Conservation (phyloP, 2,329 filamentous ascomycete genomes). For the Aspergillus awamori region DNA sequence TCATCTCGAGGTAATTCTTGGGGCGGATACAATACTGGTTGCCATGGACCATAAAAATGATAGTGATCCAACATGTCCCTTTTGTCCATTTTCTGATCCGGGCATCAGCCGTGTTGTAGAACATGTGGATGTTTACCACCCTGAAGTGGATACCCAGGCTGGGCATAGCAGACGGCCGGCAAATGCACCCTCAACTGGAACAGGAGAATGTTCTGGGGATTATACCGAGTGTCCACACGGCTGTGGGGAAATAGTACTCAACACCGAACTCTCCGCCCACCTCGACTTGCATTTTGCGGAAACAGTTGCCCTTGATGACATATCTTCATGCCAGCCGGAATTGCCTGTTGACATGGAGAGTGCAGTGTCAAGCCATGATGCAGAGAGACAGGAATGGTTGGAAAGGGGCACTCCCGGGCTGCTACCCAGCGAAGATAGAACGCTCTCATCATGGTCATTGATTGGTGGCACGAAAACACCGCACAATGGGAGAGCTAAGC, state of each 20-base stretch:
- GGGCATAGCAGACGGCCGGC: constrained; percentile 21
- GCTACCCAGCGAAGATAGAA: background rate
- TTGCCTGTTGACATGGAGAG: background rate
- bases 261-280: constrained; percentile 60
- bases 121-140: constrained; percentile 50
- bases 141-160: constrained; percentile 39
- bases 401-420: background rate
- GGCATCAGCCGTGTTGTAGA: constrained; percentile 45
- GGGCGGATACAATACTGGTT: background rate
- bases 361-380: too few species aligned
- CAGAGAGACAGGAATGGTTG: background rate
- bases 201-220: constrained; percentile 19
- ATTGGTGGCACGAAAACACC: background rate
- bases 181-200: background rate
- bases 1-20: background rate
- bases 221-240: constrained; percentile 61
- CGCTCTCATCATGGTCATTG: background rate
- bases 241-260: constrained; percentile 62
- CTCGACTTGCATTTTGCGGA: constrained; percentile 62
- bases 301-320: constrained; percentile 46
- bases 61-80: constrained; percentile 42
- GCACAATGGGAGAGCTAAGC: constrained; percentile 24
- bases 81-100: constrained; percentile 48
- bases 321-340: constrained; percentile 14
- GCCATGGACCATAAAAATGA: constrained; percentile 24